Evolutionary conservation across 345 rosid species (phyloP), one percentile per base, ranked within the genome.

Genomic region (Ceriops tagal): DNA sequence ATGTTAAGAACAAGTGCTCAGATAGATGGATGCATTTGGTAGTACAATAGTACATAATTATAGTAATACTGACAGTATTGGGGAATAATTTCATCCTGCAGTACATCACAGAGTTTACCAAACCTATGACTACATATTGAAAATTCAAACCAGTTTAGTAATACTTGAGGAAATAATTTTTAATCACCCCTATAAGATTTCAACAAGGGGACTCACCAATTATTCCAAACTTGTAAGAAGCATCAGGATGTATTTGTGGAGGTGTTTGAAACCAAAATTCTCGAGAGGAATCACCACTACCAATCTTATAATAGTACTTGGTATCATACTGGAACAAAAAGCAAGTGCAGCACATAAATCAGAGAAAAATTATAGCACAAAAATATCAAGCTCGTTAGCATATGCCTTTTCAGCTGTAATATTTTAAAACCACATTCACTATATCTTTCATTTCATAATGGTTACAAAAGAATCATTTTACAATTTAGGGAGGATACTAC

Each of bases 221-320:
- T 65, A 95, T 88, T 71, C 97, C 99, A 77, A 95, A 95, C 77
- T 84, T 88, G 84, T 89, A 92, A 55, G 96, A 62, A 73, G 85
- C 83, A 86, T 90, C 96, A 51, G 93, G 96, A 78, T 80, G 76
- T 71, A 90, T 58, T 60, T 58, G 57, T 69, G 99, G 97, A 73
- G 99, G 93, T 53, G 98, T 90, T 53, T 79, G 86, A 82, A 95
- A 92, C 96, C 89, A 90, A 78, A 95, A 95, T 74, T 87, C 89
- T 58, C 98, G 80, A 59, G 92, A 78, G 61, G 88, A 83, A 66
- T 86, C 83, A 72, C 88, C 90, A 68, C 69, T 81, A 55, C 84
- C 97, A 24, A 92, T 83, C 85, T 87, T 90, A 82, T 95, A 95
- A 75, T 81, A 86, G 85, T 90, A 95, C 71, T 90, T 92, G 77